A percentile compares a stretch with the other conserved stretches of the same genome.
phyloP scores from a whole-genome alignment of 1,284 basidiomycete species.

The Uromyces viciae-fabae region DNA sequence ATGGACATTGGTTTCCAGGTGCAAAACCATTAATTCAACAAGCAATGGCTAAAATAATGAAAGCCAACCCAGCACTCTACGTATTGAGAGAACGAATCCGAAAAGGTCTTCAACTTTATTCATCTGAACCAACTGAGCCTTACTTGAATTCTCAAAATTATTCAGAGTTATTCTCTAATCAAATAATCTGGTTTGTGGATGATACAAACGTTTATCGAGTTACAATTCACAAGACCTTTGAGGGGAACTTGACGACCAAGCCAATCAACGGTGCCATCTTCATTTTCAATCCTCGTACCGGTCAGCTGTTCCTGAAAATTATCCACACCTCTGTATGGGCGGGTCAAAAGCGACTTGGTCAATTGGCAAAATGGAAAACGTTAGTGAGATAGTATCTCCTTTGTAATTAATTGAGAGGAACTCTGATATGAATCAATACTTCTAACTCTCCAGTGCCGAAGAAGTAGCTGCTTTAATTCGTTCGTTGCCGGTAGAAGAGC shows the following conservation, averaged over 20 bases:
- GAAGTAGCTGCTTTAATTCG: conserved; percentile 97
- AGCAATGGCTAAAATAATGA: conserved; percentile 99
- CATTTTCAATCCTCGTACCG: conserved; percentile 98
- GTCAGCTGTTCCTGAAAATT: conserved; percentile 96
- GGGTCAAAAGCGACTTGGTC: conserved; percentile 98
- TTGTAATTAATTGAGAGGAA: not conserved
- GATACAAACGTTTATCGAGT: conserved; percentile 99
- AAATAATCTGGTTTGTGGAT: conserved; percentile 99
- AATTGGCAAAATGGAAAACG: conserved; percentile 99
- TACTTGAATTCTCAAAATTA: conserved; percentile 97
- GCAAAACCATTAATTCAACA: conserved; percentile 97
- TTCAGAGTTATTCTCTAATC: conserved; percentile 97
- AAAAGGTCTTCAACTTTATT: conserved; percentile 96
- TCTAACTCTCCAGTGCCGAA: conserved; percentile 63
- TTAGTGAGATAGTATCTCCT: not conserved
- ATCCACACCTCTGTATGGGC: conserved; percentile 99
- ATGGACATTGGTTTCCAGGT: conserved; percentile 99
- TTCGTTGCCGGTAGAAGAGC: conserved; percentile 95
- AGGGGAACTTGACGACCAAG: conserved; percentile 99
- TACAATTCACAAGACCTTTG: conserved; percentile 99
- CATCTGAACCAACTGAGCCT: conserved; percentile 97
- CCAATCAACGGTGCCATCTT: conserved; percentile 73
- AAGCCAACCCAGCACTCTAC: conserved; percentile 95
- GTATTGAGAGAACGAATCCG: conserved; percentile 97
- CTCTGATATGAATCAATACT: too few species aligned